Conservation (phyloP, 2,329 filamentous ascomycete genomes). For the Diplodia mutila region DNA sequence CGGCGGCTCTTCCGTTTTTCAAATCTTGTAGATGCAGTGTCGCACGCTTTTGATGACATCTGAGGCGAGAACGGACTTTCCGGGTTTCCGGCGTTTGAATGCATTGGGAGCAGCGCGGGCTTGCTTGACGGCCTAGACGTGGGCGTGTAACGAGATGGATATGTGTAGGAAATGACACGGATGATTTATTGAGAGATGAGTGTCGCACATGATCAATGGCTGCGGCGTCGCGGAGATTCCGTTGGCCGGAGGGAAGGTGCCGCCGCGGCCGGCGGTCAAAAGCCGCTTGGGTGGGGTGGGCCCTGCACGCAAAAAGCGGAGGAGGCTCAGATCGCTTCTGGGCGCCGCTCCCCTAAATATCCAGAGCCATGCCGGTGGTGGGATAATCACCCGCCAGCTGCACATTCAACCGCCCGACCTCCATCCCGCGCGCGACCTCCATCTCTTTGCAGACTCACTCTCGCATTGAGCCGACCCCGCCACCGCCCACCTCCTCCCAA, state of each 20-base stretch:
- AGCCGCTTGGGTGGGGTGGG: not conserved
- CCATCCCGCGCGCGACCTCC: not conserved
- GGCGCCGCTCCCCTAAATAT: slow-evolving; percentile 13
- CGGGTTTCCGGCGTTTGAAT: not conserved
- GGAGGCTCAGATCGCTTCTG: slow-evolving; percentile 17
- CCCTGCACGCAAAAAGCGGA: slow-evolving; percentile 18
- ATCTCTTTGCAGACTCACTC: not conserved
- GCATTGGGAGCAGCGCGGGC: not conserved
- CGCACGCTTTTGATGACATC: not conserved
- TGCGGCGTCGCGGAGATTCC: slow-evolving; percentile 12
- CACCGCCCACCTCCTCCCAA: not conserved
- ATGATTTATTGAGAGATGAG: too few relatives aligned
- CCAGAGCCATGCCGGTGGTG: slow-evolving; percentile 13
- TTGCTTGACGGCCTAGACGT: not conserved
- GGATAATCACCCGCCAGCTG: slow-evolving; percentile 1
- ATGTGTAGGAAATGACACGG: too few relatives aligned
- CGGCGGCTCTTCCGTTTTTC: not conserved
- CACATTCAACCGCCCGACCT: not conserved
- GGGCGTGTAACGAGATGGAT: not conserved
- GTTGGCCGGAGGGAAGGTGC: not conserved
- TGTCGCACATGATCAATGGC: not conserved
- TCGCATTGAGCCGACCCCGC: not conserved
- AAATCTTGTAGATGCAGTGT: not conserved
- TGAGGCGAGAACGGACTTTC: not conserved
- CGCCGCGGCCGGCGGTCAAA: slow-evolving; percentile 10